Evolutionary conservation across 306 rosid species (phyloP).

Genomic region (Castanea sativa): DNA sequence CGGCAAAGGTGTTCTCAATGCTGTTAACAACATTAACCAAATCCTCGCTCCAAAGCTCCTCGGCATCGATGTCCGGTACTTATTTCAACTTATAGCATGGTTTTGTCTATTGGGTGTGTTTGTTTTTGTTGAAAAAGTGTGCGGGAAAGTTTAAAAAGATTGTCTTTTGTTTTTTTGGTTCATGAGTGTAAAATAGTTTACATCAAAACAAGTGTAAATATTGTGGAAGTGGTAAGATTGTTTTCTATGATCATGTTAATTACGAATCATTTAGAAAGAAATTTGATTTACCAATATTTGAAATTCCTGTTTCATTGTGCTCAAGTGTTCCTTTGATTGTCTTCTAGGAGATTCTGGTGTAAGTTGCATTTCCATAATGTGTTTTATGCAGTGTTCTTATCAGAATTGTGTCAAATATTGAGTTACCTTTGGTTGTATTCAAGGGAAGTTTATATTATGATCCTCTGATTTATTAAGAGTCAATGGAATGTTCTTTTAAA

Average conservation of each 20-base stretch:
- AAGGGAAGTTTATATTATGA: not conserved
- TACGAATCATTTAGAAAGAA: too few species aligned
- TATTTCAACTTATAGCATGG: not conserved
- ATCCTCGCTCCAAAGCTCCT: constrained; percentile 76
- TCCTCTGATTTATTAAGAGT: not conserved
- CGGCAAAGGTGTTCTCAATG: constrained; percentile 90
- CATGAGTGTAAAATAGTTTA: too few species aligned
- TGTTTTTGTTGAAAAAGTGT: not conserved
- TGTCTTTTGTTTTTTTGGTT: too few species aligned
- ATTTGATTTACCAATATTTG: not conserved
- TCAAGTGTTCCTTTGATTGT: too few species aligned
- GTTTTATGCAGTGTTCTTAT: too few species aligned
- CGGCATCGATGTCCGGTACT: constrained; percentile 85
- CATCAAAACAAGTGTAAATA: too few species aligned
- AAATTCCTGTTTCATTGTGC: not conserved
- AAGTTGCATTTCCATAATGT: not conserved
- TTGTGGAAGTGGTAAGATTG: too few species aligned
- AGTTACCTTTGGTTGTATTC: not conserved
- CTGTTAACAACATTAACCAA: constrained; percentile 77
- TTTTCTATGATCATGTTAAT: too few species aligned
- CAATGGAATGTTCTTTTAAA: not conserved
- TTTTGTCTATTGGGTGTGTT: not conserved
- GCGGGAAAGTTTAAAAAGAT: too few species aligned
- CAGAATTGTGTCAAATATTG: not conserved
- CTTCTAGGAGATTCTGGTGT: not conserved